Base-by-base conservation (phyloP, 139 green algal species). In the Limnomonas spitsbergensis region DNA sequence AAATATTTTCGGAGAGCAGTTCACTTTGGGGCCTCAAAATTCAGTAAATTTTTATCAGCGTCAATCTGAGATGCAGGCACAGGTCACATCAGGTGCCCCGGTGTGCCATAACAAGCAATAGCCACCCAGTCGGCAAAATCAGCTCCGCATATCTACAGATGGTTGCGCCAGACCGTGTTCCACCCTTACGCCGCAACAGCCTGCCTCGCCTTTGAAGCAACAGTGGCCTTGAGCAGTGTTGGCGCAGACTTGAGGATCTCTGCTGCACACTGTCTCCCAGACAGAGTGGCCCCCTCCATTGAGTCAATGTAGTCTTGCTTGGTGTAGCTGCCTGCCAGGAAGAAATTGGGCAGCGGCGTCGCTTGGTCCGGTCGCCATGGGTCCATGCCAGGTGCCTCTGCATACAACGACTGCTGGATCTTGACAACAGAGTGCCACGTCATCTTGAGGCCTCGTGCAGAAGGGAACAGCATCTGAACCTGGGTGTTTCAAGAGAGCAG, bases 261-360 rank as follows among this genome's bases (percentile, higher is more conserved):
- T 24, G 2, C 14, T 32, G 78, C 78, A 32, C 78, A 79, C 54
- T 76, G 78, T 20, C 78, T 70, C 1, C 78, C 78, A 40, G 90
- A 96, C 38, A 98, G 86, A 1, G 95, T 98, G 42, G 95, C 95
- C 7, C 95, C 95, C 91, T 98, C 95, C 95, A 98, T 98, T 70
- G 87, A 95, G 82, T 98, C 95, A 42, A 98, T 98, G 90, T 98
- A 98, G 88, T 98, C 95, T 88, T 97, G 86, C 84, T 91, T 97
- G 54, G 95, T 98, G 88, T 98, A 98, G 66, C 76, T 91, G 35
- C 95, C 95, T 0, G 95, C 89, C 74, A 98, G 81, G 90, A 97
- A 98, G 81, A 98, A 98, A 86, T 98, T 97, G 73, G 87, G 82
- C 24, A 98, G 80, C 1, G 94, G 92, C 1, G 95, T 98, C 24